Base-by-base conservation (phyloP, 345 rosid genomes). In the Leavenworthia alabamica region DNA sequence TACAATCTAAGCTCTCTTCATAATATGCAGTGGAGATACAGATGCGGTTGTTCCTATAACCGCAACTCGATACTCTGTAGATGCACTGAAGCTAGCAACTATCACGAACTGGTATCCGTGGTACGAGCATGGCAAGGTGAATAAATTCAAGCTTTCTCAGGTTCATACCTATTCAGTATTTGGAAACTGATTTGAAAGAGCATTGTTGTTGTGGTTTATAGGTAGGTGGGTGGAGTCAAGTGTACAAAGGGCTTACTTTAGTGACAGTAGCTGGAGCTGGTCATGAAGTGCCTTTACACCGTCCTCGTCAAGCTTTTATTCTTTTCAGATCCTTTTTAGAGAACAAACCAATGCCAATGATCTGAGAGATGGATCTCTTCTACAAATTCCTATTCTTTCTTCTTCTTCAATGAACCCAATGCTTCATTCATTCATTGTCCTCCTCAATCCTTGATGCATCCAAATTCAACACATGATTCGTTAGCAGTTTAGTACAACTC, bases 181-280 rank as follows among this genome's bases (percentile, higher is more conserved):
- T 13, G 37, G 63, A 20, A 2, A 36, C 0, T 45, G 56, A 45
- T 54, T 28, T 37, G 63, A 62, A 31, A 31, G 8, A 31, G 40
- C 0, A 20, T 8, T 32, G 32, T 7, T 7, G 32, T 33, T 60
- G 26, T 26, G 17, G 41, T 41, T 36, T 63, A 16, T 45, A 92
- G 98, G 96, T 86, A 60, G 98, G 93, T 10, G 96, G 98, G 11
- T 89, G 98, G 96, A 84, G 96, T 85, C 98, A 92, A 81, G 86
- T 74, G 26, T 92, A 89, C 74, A 52, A 72, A 75, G 96, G 98
- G 29, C 81, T 92, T 69, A 85, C 96, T 8, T 67, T 89, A 13
- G 90, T 92, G 3, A 80, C 96, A 14, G 86, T 92, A 12, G 79
- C 70, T 5, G 97, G 98, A 66, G 96, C 98, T 24, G 98, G 98